Evolutionary conservation across 768 basidiomycete species (phyloP).

Genomic region (Termitomyces sp.): DNA sequence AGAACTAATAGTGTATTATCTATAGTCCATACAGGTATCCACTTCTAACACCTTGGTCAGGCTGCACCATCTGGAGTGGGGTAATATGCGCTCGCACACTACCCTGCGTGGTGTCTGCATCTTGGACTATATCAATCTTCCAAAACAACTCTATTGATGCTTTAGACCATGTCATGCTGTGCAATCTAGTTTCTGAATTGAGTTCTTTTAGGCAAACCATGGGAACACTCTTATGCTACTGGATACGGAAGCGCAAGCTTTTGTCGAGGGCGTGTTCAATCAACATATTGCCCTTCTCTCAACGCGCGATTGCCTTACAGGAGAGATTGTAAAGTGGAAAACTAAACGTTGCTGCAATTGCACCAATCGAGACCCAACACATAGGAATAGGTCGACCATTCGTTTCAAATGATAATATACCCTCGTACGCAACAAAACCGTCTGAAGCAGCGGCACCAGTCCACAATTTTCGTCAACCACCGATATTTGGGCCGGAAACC

Average conservation of each 20-base stretch:
- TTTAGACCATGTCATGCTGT: background rate
- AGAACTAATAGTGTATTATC: too few species aligned
- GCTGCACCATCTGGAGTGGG: too few species aligned
- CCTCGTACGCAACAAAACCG: background rate
- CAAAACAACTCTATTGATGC: constrained; percentile 30
- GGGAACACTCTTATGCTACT: constrained; percentile 19
- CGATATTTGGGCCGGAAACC: constrained; percentile 33
- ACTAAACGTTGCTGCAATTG: constrained; percentile 9
- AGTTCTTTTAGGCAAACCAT: constrained; percentile 21
- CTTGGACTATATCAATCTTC: constrained; percentile 31
- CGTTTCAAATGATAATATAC: constrained; percentile 4
- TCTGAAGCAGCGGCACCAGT: background rate
- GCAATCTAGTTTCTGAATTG: background rate
- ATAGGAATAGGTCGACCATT: background rate
- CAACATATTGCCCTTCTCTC: background rate
- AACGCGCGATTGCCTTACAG: background rate
- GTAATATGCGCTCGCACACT: too few species aligned
- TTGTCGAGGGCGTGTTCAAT: constrained; percentile 13
- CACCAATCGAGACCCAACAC: constrained; percentile 5
- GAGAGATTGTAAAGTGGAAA: background rate
- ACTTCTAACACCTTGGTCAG: too few species aligned
- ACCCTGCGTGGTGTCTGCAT: too few species aligned
- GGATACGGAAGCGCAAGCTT: constrained; percentile 19
- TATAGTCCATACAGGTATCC: too few species aligned
- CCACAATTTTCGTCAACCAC: constrained; percentile 9